Evolutionary conservation across 257 asterid species (phyloP), one percentile per base, ranked within the genome.

Genomic region (Scutellaria galericulata): DNA sequence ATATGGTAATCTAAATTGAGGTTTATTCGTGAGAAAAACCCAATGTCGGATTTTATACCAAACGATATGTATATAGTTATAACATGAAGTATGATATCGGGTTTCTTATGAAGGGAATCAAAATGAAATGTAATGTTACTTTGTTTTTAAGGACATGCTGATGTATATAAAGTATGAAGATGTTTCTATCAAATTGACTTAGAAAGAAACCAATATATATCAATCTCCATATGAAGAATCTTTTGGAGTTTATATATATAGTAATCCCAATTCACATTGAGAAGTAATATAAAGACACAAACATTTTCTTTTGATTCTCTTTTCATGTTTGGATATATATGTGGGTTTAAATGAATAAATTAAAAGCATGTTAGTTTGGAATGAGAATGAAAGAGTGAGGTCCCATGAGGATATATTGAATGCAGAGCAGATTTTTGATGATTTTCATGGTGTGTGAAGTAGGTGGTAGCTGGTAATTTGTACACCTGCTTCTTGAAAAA

Each of bases 401-500:
- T 22, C 63, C 42, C 63, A 56, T 20, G 7, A 48, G 57, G 15
- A n/a, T n/a, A 51, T n/a, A 22, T 51, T 51, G 22, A 51, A n/a
- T 10, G 42, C 45, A 59, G 24, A 45, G 8, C 12, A 59, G 12
- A 3, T 24, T 55, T 52, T 54, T 54, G 37, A 15, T 59, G 65
- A 56, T 31, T 59, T 59, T 59, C 22, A 59, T 59, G 46, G 70
- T 20, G 37, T 40, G 20, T 52, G 66, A 13, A 44, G 52, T 54
- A 35, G 47, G 39, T 51, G 44, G 22, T 37, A 51, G 69, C 6
- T 59, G 24, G 61, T 18, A 48, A 40, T 61, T 50, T 62, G 67
- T 61, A 40, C 18, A 45, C 37, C 24, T 46, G 56, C 61, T 22
- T 54, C 24, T 58, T 40, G 5, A 56, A 64, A 76, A 53, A 63